phyloP scores from a whole-genome alignment of 2,329 filamentous ascomycete genomes.

The Aspergillus novoparasiticus region DNA sequence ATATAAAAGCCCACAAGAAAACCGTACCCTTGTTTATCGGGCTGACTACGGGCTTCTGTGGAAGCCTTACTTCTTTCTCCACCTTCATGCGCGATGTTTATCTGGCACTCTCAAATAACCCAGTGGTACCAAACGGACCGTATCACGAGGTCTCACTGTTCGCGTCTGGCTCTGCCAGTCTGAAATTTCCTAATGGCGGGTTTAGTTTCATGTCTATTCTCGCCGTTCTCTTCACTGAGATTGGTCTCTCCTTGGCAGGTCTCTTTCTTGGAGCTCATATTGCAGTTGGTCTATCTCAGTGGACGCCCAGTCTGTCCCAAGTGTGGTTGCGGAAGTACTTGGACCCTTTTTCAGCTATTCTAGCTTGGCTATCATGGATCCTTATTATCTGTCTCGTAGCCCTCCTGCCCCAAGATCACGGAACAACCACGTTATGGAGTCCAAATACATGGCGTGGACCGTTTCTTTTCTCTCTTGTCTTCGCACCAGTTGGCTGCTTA shows the following conservation, averaged over 20 bases:
- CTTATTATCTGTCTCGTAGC: no score
- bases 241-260: conserved; percentile 68
- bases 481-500: conserved; percentile 22
- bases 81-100: conserved; percentile 79
- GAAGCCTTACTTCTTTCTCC: conserved; percentile 84
- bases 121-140: conserved; percentile 42
- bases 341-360: no score
- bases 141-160: conserved; percentile 39
- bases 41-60: conserved; percentile 81
- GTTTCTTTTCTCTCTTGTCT: no score
- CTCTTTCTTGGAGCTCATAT: conserved; percentile 73
- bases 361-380: no score
- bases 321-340: conserved; percentile 49
- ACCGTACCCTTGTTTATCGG: conserved; percentile 54
- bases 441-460: no score
- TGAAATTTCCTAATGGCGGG: conserved; percentile 63
- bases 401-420: no score
- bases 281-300: conserved; percentile 60
- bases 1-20: no score
- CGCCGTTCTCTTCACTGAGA: conserved; percentile 69
- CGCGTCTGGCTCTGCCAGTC: conserved; percentile 33
- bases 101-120: conserved; percentile 53
- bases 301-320: conserved; percentile 62
- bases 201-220: conserved; percentile 77
- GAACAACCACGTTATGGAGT: no score